Evolutionary conservation across 73 alveolate species (phyloP).

Genomic region (Stentor roeselii): DNA sequence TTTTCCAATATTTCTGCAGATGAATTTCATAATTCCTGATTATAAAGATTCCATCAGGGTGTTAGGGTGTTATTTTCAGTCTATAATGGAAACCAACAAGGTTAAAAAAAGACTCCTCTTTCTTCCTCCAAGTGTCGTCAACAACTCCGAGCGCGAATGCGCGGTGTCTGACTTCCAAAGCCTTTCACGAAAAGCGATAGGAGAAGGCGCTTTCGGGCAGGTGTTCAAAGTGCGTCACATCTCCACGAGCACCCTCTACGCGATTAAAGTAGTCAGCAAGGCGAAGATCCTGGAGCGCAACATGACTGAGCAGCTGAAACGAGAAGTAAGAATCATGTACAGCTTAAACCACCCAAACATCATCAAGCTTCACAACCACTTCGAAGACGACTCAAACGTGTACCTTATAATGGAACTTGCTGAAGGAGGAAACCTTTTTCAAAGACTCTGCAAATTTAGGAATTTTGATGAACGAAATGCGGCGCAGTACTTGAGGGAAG

Average conservation of each 20-base stretch:
- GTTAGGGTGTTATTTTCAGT: too few species aligned
- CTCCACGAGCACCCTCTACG: conserved; percentile 55
- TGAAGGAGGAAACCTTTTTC: conserved; percentile 41
- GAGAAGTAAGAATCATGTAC: conserved; percentile 79
- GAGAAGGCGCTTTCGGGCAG: conserved; percentile 75
- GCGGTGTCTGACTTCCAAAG: conserved; percentile 79
- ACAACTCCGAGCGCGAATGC: conserved; percentile 84
- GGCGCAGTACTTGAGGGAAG: conserved; percentile 78
- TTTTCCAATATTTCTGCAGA: too few species aligned
- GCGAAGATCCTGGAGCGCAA: conserved; percentile 73
- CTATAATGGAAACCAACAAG: conserved; percentile 50
- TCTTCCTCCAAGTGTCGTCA: conserved; percentile 73
- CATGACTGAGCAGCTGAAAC: conserved; percentile 68
- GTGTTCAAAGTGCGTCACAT: conserved; percentile 70
- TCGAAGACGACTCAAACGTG: conserved; percentile 81
- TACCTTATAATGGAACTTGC: conserved; percentile 53
- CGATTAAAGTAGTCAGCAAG: conserved; percentile 78
- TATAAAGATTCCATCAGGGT: conserved; percentile 33
- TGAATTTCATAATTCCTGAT: not conserved
- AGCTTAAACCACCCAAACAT: conserved; percentile 73
- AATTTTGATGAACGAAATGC: conserved; percentile 62
- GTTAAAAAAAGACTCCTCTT: conserved; percentile 71
- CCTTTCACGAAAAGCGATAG: conserved; percentile 56
- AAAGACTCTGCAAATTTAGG: conserved; percentile 47
- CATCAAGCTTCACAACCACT: conserved; percentile 71